Conservation (phyloP, 305 asterid genomes). For the Andrographis paniculata region DNA sequence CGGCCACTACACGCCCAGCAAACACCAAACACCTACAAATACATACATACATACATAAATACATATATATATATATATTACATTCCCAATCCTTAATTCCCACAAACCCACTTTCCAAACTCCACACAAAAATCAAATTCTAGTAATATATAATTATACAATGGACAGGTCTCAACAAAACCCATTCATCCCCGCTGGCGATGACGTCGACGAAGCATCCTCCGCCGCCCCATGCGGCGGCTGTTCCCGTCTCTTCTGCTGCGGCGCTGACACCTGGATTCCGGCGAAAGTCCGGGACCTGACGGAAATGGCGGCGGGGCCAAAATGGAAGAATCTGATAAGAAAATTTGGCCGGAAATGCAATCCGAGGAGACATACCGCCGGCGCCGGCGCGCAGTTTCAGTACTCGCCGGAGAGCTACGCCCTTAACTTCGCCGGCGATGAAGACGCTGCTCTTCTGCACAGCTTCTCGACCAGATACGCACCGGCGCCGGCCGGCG, state of each 20-base stretch:
- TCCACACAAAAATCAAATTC: no score
- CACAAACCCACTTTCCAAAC: no score
- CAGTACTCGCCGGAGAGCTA: slow-evolving; percentile 1
- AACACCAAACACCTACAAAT: no score
- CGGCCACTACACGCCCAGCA: no score
- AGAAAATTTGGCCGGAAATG: not conserved
- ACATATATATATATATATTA: no score
- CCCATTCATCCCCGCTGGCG: not conserved
- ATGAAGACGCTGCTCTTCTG: not conserved
- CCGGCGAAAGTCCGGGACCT: not conserved
- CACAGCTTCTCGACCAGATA: not conserved
- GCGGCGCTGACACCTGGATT: not conserved
- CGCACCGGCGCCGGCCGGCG: not conserved
- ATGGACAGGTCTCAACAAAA: not conserved
- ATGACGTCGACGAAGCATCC: not conserved
- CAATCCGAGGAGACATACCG: not conserved
- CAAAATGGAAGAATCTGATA: not conserved
- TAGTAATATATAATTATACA: no score
- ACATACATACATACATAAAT: no score
- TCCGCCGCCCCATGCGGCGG: not conserved
- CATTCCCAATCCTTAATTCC: no score
- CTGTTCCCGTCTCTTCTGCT: not conserved
- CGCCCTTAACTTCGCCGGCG: not conserved
- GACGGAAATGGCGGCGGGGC: not conserved
- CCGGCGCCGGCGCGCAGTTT: not conserved